These are phyloP conservation scores for Lepidium aucheri DNA, from an alignment of 345 rosid species.

Conservation along the genomic window DNA sequence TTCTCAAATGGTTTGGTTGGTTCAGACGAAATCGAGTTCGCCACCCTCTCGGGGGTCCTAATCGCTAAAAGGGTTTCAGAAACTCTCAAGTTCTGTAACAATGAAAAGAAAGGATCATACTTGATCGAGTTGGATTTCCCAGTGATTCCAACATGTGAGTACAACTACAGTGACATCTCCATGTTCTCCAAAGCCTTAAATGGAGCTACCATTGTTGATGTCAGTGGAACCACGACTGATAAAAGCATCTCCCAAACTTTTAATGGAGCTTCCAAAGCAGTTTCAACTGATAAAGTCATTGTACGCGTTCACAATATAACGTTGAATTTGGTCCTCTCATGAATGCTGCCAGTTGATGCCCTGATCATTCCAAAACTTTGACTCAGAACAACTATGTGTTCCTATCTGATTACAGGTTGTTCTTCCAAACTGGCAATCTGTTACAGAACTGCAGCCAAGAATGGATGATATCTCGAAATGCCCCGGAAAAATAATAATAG, in stretches of 20 bases:
- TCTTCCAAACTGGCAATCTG: conserved; percentile 50
- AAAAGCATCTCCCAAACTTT: conserved; percentile 26
- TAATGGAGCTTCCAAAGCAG: conserved; percentile 31
- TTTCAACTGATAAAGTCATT: conserved; percentile 32
- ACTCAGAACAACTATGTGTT: background rate
- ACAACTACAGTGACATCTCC: conserved; percentile 19
- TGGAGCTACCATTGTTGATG: conserved; percentile 42
- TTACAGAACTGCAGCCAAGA: conserved; percentile 40
- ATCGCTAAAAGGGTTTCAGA: conserved; percentile 44
- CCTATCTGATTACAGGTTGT: conserved; percentile 24
- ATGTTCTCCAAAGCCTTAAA: conserved; percentile 13
- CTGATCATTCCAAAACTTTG: too few species aligned
- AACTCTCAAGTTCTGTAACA: background rate
- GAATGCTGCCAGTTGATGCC: too few species aligned
- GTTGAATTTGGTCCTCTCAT: too few species aligned
- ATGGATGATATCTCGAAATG: conserved; percentile 39
- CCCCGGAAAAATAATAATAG: conserved; percentile 43
- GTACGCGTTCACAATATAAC: too few species aligned
- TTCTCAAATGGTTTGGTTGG: conserved; percentile 45
- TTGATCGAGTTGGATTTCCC: conserved; percentile 53
- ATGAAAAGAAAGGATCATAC: conserved; percentile 18
- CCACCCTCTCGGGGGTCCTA: conserved; percentile 46
- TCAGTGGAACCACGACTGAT: conserved; percentile 29
- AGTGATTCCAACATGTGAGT: conserved; percentile 25
- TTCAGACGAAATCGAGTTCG: conserved; percentile 38